phyloP scores from a whole-genome alignment of 495 filamentous ascomycete species.

The Penicillium dipodomyicola region DNA sequence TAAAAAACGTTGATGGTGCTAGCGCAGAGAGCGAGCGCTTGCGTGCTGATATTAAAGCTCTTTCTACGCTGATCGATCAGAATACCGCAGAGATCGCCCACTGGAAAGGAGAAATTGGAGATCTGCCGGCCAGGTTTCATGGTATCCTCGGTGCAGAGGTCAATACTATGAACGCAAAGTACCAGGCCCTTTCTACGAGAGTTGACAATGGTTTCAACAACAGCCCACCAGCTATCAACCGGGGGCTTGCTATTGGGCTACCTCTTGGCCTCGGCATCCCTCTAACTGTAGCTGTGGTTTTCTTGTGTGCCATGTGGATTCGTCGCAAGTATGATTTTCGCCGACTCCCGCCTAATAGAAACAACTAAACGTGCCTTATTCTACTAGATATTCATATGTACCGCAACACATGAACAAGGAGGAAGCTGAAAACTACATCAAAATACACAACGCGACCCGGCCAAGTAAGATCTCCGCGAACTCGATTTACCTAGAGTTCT shows the following conservation, averaged over 20 bases:
- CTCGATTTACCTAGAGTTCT: background rate
- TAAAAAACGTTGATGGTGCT: background rate
- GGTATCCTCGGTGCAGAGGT: background rate
- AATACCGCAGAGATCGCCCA: background rate
- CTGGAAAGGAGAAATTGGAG: background rate
- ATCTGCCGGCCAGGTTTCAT: background rate
- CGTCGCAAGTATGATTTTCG: background rate
- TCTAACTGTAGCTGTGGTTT: background rate
- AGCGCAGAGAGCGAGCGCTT: background rate
- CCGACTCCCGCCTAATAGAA: background rate
- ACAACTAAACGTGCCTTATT: background rate
- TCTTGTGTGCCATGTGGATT: background rate
- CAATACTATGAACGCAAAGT: background rate
- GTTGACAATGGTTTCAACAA: background rate
- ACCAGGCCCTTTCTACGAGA: background rate
- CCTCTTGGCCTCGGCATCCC: background rate
- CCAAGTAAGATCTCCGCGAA: background rate
- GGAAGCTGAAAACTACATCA: background rate
- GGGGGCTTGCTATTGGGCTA: background rate
- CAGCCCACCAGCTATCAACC: background rate
- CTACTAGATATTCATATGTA: background rate
- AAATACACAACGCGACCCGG: background rate
- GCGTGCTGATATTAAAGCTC: background rate
- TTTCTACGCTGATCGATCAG: background rate
- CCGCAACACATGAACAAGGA: background rate